A percentile compares a stretch with the other conserved stretches of the same genome.
Evolutionary conservation across 2,329 filamentous ascomycete species (phyloP).

Genomic region (Colletotrichum trifolii): DNA sequence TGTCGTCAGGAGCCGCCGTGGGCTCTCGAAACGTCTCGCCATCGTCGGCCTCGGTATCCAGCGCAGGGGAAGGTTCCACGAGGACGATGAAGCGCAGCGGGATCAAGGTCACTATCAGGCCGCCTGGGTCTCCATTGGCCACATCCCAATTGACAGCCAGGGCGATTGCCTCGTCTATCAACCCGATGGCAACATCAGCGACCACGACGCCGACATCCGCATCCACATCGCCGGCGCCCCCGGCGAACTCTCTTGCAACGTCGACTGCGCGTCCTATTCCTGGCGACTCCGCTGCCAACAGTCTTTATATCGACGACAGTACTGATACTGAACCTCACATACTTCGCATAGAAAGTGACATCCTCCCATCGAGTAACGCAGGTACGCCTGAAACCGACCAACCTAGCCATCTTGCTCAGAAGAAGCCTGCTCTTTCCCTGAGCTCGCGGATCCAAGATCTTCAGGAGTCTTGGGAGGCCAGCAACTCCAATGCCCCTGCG

Average conservation of each 20-base stretch:
- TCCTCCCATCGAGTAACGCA: slow-evolving; percentile 4
- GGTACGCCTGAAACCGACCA: too few relatives aligned
- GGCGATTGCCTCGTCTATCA: neutral
- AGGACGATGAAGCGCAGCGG: slow-evolving; percentile 32
- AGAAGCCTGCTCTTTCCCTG: too few relatives aligned
- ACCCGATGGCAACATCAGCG: neutral
- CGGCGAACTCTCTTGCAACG: neutral
- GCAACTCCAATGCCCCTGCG: too few relatives aligned
- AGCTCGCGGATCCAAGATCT: too few relatives aligned
- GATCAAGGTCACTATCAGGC: slow-evolving; percentile 18
- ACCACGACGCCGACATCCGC: too few relatives aligned
- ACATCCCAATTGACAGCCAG: slow-evolving; percentile 13
- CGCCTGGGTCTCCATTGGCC: slow-evolving; percentile 22
- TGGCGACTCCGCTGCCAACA: too few relatives aligned
- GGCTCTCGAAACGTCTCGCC: slow-evolving; percentile 17
- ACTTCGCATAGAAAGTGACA: slow-evolving; percentile 41
- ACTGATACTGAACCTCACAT: neutral
- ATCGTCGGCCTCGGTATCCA: slow-evolving; percentile 15
- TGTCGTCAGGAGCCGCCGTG: neutral
- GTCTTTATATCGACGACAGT: neutral
- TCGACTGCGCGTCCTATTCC: too few relatives aligned
- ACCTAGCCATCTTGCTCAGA: too few relatives aligned
- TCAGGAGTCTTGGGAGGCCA: too few relatives aligned
- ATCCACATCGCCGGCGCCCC: neutral
- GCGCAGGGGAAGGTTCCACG: slow-evolving; percentile 11